A percentile compares a stretch with the other conserved stretches of the same genome.
phyloP scores from a whole-genome alignment of 108 stramenopile species.

The Pseudonitzschia pungens region DNA sequence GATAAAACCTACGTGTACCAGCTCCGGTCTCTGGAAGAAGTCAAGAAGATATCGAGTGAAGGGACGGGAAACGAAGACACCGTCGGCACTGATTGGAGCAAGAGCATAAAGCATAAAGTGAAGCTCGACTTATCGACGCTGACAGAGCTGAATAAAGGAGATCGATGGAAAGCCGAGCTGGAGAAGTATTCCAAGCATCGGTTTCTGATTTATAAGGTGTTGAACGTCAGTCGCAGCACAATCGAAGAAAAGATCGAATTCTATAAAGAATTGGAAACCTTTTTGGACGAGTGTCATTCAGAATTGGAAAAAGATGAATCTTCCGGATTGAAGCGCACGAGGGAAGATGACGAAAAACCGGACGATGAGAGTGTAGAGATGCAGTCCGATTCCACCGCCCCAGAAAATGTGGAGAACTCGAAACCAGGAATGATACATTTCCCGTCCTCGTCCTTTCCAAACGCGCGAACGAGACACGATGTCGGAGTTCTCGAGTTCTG shows the following conservation, averaged over 20 bases:
- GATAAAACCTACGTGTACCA: constrained; percentile 72
- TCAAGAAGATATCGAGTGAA: constrained; percentile 24
- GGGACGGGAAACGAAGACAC: constrained; percentile 3
- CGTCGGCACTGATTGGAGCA: not conserved
- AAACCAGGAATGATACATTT: not conserved
- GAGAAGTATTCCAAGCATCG: constrained; percentile 25
- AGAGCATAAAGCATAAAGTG: constrained; percentile 17
- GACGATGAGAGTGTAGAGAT: not conserved
- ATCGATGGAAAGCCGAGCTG: constrained; percentile 56
- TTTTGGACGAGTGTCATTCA: constrained; percentile 52
- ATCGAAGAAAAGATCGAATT: constrained; percentile 49
- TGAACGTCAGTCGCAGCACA: constrained; percentile 37
- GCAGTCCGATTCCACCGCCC: not conserved
- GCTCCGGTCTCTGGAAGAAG: constrained; percentile 36
- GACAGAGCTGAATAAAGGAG: constrained; percentile 40
- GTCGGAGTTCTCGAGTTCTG: constrained; percentile 69
- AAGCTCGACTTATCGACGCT: constrained; percentile 45
- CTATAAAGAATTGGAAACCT: constrained; percentile 48
- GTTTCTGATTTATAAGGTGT: constrained; percentile 4
- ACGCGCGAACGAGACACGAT: constrained; percentile 47
- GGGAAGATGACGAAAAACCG: not conserved
- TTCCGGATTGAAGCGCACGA: constrained; percentile 12
- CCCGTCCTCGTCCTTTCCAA: constrained; percentile 39
- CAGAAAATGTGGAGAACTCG: not conserved
- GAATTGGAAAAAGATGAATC: constrained; percentile 45